These are phyloP conservation scores for Aspergillus sp. DNA, from an alignment of 2,329 filamentous ascomycete genomes.

Conservation along the genomic window DNA sequence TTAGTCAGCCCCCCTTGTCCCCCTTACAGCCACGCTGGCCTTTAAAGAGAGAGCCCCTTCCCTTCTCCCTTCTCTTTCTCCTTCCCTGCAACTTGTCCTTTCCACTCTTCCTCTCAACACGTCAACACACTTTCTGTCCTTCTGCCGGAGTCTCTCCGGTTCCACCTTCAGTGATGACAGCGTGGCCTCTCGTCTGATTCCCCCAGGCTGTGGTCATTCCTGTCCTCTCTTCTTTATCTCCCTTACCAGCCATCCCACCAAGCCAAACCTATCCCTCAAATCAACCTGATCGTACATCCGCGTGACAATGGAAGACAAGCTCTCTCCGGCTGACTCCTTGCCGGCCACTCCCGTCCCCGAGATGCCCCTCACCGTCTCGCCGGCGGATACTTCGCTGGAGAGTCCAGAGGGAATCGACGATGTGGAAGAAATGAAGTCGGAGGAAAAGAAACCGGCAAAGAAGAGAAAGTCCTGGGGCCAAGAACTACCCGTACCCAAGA, in stretches of 20 bases:
- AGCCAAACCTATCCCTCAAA: conserved; percentile 2
- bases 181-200: conserved; percentile 19
- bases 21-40: conserved; percentile 28
- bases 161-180: conserved; percentile 29
- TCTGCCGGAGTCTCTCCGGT: conserved; percentile 17
- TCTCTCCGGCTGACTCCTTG: conserved; percentile 24
- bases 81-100: conserved; percentile 31
- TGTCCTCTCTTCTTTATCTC: neutral
- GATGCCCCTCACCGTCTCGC: conserved; percentile 32
- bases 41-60: conserved; percentile 26
- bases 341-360: conserved; percentile 23
- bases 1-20: too few species aligned
- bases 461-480: conserved; percentile 99
- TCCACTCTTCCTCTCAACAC: conserved; percentile 7
- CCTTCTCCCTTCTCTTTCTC: conserved; percentile 10
- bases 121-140: conserved; percentile 4
- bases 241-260: neutral
- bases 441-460: conserved; percentile 67
- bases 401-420: conserved; percentile 17
- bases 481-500: conserved; percentile 92
- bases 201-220: neutral
- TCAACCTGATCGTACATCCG: conserved; percentile 1
- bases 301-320: conserved; percentile 23
- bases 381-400: conserved; percentile 31
- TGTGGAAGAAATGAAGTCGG: conserved; percentile 21